A percentile compares a stretch with the other conserved stretches of the same genome.
These are phyloP conservation scores for Saccharomyces hybrid DNA, from an alignment of 1,139 yeast species.

Conservation along the genomic window DNA sequence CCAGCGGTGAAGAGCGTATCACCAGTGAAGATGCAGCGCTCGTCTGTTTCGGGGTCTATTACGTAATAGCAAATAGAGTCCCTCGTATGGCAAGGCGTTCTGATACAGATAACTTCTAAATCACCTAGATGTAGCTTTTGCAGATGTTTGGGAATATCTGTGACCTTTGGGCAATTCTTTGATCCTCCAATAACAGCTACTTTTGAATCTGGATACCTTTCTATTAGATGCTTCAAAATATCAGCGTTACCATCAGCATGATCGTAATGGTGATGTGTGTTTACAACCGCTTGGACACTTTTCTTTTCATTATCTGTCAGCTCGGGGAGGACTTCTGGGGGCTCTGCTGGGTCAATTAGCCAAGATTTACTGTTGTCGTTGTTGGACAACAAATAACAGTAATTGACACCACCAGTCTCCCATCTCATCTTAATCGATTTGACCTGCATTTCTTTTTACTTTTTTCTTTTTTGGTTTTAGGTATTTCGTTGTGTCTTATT, in stretches of 20 bases:
- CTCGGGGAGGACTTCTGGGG: slow-evolving; percentile 46
- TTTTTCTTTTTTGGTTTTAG: not conserved
- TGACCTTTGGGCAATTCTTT: slow-evolving; percentile 30
- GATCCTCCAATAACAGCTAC: slow-evolving; percentile 68
- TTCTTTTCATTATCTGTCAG: slow-evolving; percentile 33
- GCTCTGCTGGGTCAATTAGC: slow-evolving; percentile 90
- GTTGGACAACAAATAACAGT: slow-evolving; percentile 75
- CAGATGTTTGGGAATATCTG: slow-evolving; percentile 31
- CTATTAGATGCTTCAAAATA: not conserved
- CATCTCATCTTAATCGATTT: slow-evolving; percentile 86
- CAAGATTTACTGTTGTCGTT: slow-evolving; percentile 62
- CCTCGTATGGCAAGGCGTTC: slow-evolving; percentile 43
- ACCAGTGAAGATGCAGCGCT: slow-evolving; percentile 76
- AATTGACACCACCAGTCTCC: slow-evolving; percentile 83
- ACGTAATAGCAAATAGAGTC: slow-evolving; percentile 87
- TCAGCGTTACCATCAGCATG: slow-evolving; percentile 80
- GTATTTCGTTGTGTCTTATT: not conserved
- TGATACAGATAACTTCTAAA: slow-evolving; percentile 49
- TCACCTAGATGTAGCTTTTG: slow-evolving; percentile 42
- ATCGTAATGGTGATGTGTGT: slow-evolving; percentile 94
- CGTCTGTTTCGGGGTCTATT: slow-evolving; percentile 50
- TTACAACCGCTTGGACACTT: slow-evolving; percentile 65
- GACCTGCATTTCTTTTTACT: slow-evolving; percentile 57
- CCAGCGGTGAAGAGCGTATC: too few relatives aligned
- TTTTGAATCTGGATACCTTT: slow-evolving; percentile 38